Evolutionary conservation across 805 yeast species (phyloP), one percentile per base, ranked within the genome.

Genomic region (Yamadazyma sp.): DNA sequence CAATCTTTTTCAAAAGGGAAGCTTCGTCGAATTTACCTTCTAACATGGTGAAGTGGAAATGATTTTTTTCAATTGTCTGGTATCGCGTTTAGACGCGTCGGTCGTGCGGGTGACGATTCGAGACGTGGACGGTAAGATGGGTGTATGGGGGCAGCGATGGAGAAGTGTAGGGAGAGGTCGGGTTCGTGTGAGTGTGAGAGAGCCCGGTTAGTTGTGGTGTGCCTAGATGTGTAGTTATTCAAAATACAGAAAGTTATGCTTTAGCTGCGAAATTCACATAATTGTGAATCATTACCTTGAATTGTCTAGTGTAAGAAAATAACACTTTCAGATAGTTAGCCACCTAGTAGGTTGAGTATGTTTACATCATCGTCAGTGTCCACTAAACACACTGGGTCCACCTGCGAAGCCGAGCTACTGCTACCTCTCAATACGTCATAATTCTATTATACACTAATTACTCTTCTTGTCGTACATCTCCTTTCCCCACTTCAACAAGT

Each of bases 21-120:
- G 98, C 96, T 71, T 89, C 90, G 54, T 84, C 91, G 52, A 93
- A 86, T 72, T 89, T 90, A 50, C 96, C 98, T 79, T 93, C 99
- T 70, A 93, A 80, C 98, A 93, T 93, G 29, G 20, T 21, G 25
- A 11, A 18, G 17, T 32, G 33, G n/a, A 30, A 30, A n/a, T n/a
- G n/a, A n/a, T n/a, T n/a, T n/a, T n/a, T n/a, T n/a, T n/a, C n/a
- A n/a, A n/a, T n/a, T n/a, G n/a, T n/a, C n/a, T n/a, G n/a, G n/a
- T n/a, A n/a, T n/a, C n/a, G n/a, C n/a, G 10, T 21, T 21, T 10
- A 30, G 33, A 30, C 33, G 33, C 33, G 33, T 30, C 24, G 4
- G 33, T 19, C 33, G 33, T 30, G 31, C 20, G 11, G 12, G 19
- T 13, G 9, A 10, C 23, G 23, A 21, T n/a, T n/a, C n/a, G n/a